Base-by-base conservation (phyloP, 1,284 basidiomycete species). In the Apiotrichum gamsii region DNA sequence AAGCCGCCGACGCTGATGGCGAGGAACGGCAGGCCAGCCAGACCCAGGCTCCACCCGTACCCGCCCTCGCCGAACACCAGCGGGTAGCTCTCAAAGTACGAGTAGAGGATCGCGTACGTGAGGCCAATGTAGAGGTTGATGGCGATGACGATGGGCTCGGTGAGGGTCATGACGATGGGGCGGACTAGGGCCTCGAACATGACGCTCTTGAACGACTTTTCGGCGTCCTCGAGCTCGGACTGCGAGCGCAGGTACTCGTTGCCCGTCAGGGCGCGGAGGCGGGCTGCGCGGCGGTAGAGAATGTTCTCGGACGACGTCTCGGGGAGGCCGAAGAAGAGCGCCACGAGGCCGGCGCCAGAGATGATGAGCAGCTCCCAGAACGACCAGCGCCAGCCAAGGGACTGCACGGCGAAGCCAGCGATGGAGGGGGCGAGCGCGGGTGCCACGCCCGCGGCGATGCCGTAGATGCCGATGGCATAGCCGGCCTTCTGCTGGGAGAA, bases 391-490 rank as follows among this genome's bases (percentile, higher is more conserved):
- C 71, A 72, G 4, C 64, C 65, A 4, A 71, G 54, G 39, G 61
- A 59, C 24, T 57, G 56, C 39, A 62, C 45, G 19, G 57, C 57
- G 20, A 62, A 57, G 2, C 52, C 59, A 24, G 79, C 80, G 13
- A 85, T 54, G 0, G 80, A 80, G 0, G 84, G 84, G 9, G 57
- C 59, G 10, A 59, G 33, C 24, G 58, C 55, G 0, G 60, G 58
- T 8, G 49, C 53, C 23, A 46, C 51, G 10, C 47, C 54, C n/a
- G 58, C 52, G 15, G 52, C 59, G 4, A 58, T 40, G 16, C 83
- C 82, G 64, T 85, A 87, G 1, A 85, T 72, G 0, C 81, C 80
- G 16, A 84, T 76, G 0, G 83, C 82, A 50, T 75, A 72, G 0
- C 84, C 84, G 55, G 84, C 75, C 56, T 86, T 51, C 16, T 56